Percentiles rank a stretch among this genome's conserved stretches.
Evolutionary conservation across 352 stramenopile species (phyloP).

Genomic region (Globisporangium orthogonon): DNA sequence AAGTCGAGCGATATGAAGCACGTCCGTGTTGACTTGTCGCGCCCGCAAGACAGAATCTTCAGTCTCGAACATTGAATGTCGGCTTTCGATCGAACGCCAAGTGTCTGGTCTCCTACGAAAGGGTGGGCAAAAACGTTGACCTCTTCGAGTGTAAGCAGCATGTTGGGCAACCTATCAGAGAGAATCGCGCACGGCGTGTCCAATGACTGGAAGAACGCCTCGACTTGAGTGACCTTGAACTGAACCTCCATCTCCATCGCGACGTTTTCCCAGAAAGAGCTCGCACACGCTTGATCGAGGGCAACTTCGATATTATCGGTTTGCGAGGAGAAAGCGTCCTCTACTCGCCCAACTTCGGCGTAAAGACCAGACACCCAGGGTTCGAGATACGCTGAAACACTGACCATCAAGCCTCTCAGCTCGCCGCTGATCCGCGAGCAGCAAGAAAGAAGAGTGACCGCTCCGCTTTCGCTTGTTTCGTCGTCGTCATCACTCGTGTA

Average conservation of each 20-base stretch:
- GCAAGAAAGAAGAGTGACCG: background rate
- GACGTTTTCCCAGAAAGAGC: conserved; percentile 11
- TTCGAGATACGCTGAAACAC: conserved; percentile 2
- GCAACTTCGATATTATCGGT: background rate
- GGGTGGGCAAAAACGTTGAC: conserved; percentile 50
- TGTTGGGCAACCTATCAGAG: conserved; percentile 33
- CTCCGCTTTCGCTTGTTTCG: background rate
- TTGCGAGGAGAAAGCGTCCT: background rate
- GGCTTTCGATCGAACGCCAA: conserved; percentile 55
- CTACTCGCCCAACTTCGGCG: conserved; percentile 1
- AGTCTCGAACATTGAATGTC: conserved; percentile 59
- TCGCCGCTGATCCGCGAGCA: conserved; percentile 10
- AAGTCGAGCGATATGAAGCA: conserved; percentile 65
- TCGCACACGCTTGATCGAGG: background rate
- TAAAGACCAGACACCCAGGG: conserved; percentile 16
- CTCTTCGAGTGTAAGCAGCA: conserved; percentile 45
- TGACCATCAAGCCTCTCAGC: conserved; percentile 1
- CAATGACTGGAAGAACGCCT: conserved; percentile 28
- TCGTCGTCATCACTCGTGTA: background rate
- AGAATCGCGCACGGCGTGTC: conserved; percentile 36
- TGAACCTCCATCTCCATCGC: conserved; percentile 47
- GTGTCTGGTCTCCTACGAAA: conserved; percentile 32
- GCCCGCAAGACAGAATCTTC: conserved; percentile 33
- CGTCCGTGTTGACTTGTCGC: conserved; percentile 13
- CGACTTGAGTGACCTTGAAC: conserved; percentile 46